These are phyloP conservation scores for Endotrypanum monterogeii DNA, from an alignment of 208 protist species.

Conservation along the genomic window DNA sequence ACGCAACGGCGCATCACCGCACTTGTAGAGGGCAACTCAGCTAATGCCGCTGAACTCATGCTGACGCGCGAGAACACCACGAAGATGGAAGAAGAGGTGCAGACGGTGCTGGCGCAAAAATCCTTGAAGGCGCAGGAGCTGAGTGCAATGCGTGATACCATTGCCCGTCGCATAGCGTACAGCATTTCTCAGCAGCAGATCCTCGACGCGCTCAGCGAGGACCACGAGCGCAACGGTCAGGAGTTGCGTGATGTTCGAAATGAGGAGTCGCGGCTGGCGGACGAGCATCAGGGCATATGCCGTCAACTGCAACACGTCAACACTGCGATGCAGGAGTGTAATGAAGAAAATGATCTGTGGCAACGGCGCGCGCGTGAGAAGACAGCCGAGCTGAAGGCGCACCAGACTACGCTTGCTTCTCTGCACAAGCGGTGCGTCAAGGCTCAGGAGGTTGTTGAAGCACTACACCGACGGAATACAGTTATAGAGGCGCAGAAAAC, in stretches of 20 bases:
- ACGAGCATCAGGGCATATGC: slow-evolving; percentile 83
- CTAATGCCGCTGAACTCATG: slow-evolving; percentile 58
- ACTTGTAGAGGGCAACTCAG: slow-evolving; percentile 44
- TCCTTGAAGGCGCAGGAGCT: slow-evolving; percentile 84
- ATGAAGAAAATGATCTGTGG: slow-evolving; percentile 84
- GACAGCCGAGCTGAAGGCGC: slow-evolving; percentile 60
- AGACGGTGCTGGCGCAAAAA: slow-evolving; percentile 57
- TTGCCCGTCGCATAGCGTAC: slow-evolving; percentile 43
- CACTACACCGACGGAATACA: slow-evolving; percentile 64
- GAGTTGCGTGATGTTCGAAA: slow-evolving; percentile 43
- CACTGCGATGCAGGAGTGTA: slow-evolving; percentile 87
- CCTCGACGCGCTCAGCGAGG: slow-evolving; percentile 63
- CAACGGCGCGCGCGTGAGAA: slow-evolving; percentile 63
- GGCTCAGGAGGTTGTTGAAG: slow-evolving; percentile 67
- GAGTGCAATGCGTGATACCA: slow-evolving; percentile 59
- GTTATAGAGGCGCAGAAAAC: slow-evolving; percentile 57
- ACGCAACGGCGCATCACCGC: slow-evolving; percentile 55
- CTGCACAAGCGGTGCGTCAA: slow-evolving; percentile 48
- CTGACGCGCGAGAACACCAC: slow-evolving; percentile 42
- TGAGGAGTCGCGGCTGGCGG: slow-evolving; percentile 61
- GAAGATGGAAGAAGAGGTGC: slow-evolving; percentile 62
- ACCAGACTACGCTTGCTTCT: slow-evolving; percentile 59
- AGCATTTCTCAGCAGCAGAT: slow-evolving; percentile 40
- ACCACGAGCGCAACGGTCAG: slow-evolving; percentile 48
- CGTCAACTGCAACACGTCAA: slow-evolving; percentile 81